phyloP scores from a whole-genome alignment of 768 basidiomycete genomes.

The Sarcodon sp. region DNA sequence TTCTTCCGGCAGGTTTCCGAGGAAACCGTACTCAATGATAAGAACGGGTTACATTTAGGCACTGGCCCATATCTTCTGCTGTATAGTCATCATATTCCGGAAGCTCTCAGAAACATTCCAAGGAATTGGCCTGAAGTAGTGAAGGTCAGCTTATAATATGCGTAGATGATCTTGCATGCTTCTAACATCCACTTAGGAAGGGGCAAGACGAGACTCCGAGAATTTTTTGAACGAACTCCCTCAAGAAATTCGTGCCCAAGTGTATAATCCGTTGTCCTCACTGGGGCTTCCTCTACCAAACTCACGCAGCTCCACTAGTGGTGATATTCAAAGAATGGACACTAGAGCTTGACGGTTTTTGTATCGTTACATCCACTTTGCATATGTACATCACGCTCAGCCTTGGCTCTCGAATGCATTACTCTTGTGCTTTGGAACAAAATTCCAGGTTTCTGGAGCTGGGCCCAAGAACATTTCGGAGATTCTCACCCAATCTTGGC shows the following conservation, averaged over 20 bases:
- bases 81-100: constrained; percentile 32
- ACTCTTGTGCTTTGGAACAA: constrained; percentile 91
- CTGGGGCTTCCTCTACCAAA: too few relatives aligned
- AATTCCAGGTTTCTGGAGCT: constrained; percentile 70
- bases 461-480: constrained; percentile 93
- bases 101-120: constrained; percentile 8
- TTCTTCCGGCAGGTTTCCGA: constrained; percentile 46
- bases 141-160: constrained; percentile 12
- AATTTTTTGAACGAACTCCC: neutral
- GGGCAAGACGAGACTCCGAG: neutral
- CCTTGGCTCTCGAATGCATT: constrained; percentile 70
- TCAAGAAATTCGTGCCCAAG: neutral
- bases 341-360: neutral
- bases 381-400: constrained; percentile 10
- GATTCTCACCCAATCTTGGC: constrained; percentile 84
- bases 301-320: too few relatives aligned
- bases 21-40: constrained; percentile 53
- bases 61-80: constrained; percentile 74
- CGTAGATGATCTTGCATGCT: neutral
- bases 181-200: neutral
- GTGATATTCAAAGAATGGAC: neutral
- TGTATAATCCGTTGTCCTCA: neutral
- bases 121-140: constrained; percentile 16
- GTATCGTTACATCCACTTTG: too few relatives aligned
- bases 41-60: constrained; percentile 57